Percentiles rank a stretch among this genome's conserved stretches.
Conservation (phyloP, 805 yeast species). For the Wickerhamiella australiensis region DNA sequence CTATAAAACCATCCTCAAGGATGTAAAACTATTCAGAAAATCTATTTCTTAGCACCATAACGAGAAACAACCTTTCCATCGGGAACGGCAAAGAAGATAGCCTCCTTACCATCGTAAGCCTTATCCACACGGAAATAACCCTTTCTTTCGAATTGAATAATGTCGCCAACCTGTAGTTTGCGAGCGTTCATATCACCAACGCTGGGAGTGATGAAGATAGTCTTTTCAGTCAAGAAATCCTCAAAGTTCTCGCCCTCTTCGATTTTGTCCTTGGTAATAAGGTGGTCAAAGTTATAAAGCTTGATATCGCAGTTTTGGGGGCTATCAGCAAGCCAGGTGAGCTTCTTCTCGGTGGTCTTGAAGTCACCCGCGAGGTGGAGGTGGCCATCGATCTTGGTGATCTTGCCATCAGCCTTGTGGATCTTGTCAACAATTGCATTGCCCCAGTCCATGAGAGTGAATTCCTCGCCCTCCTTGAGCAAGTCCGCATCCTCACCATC, state of each 20-base stretch:
- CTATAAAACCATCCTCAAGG: too few species aligned
- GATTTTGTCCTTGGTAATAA: slow-evolving; percentile 86
- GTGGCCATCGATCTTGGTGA: slow-evolving; percentile 57
- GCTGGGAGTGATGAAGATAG: slow-evolving; percentile 72
- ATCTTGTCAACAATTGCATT: slow-evolving; percentile 69
- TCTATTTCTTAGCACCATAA: slow-evolving; percentile 52
- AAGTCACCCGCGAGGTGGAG: slow-evolving; percentile 91
- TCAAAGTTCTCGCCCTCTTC: slow-evolving; percentile 91
- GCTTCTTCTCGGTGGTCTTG: slow-evolving; percentile 87
- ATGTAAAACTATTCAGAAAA: too few species aligned
- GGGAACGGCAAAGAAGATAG: slow-evolving; percentile 83
- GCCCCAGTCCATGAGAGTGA: slow-evolving; percentile 99
- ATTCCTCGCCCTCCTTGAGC: slow-evolving; percentile 72
- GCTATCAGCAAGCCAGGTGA: slow-evolving; percentile 89
- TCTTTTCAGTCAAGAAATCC: slow-evolving; percentile 76
- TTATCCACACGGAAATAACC: slow-evolving; percentile 83
- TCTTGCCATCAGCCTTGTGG: slow-evolving; percentile 42
- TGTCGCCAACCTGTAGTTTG: slow-evolving; percentile 68
- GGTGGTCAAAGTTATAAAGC: slow-evolving; percentile 83
- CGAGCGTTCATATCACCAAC: slow-evolving; percentile 69
- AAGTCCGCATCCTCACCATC: slow-evolving; percentile 80
- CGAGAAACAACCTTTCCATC: slow-evolving; percentile 79
- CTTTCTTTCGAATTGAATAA: slow-evolving; percentile 92
- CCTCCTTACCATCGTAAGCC: slow-evolving; percentile 44
- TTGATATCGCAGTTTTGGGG: slow-evolving; percentile 59